Percentiles rank a stretch among this genome's conserved stretches.
Evolutionary conservation across 371 early-diverging fungal genomes (phyloP).

Genomic region (Chytridium lagenaria): DNA sequence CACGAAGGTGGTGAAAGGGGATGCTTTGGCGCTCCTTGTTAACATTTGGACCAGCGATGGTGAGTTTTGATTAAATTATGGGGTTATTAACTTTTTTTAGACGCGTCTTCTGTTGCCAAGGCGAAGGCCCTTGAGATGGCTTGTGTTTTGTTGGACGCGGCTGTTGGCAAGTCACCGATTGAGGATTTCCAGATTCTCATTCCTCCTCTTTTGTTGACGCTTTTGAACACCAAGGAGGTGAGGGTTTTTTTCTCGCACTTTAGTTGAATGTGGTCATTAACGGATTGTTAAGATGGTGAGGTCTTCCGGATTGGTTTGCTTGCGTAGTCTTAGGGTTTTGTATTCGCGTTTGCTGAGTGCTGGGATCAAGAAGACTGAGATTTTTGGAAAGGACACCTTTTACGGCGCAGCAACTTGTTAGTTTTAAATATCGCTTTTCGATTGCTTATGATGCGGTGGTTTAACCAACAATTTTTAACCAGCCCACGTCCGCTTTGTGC

Average conservation of each 20-base stretch:
- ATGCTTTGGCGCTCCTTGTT: neutral
- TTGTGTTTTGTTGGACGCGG: constrained; percentile 1
- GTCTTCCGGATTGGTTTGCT: neutral
- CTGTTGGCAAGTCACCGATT: neutral
- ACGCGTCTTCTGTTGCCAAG: neutral
- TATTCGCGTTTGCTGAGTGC: neutral
- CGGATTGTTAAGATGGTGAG: constrained; percentile 42
- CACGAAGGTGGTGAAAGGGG: neutral
- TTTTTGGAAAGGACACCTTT: constrained; percentile 63
- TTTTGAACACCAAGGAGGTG: constrained; percentile 54
- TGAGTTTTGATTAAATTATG: neutral
- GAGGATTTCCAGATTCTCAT: constrained; percentile 82
- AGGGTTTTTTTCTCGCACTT: neutral
- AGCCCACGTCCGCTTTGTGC: too few relatives aligned
- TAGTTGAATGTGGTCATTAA: constrained; percentile 15
- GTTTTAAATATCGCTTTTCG: too few relatives aligned
- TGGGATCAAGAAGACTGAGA: constrained; percentile 40
- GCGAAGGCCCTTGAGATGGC: constrained; percentile 23
- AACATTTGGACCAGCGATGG: neutral
- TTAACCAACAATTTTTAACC: too few relatives aligned
- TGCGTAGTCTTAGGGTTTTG: neutral
- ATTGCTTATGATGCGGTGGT: too few relatives aligned
- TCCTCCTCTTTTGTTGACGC: constrained; percentile 73
- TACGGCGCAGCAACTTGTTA: constrained; percentile 53
- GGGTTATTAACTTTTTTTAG: neutral